Evolutionary conservation across 352 stramenopile genomes (phyloP).

Genomic region (Globisporangium cylindrosporum): DNA sequence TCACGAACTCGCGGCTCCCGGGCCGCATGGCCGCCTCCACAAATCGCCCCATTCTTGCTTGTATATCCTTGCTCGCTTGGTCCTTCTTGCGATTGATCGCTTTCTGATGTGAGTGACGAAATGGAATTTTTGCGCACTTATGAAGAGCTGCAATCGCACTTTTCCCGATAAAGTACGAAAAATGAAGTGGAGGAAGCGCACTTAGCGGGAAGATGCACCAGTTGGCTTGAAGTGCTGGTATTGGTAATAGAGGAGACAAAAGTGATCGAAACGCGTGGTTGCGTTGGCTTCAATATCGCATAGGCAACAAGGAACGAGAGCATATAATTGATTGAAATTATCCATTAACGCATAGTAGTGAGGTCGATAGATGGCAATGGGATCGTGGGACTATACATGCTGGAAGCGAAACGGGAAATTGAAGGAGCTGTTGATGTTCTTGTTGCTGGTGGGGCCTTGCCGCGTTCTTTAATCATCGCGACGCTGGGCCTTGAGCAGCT

Average conservation of each 20-base stretch:
- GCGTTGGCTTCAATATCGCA: too few species aligned
- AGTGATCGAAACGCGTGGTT: not conserved
- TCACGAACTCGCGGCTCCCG: constrained; percentile 75
- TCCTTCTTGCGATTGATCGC: not conserved
- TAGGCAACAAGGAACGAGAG: too few species aligned
- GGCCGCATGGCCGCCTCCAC: constrained; percentile 50
- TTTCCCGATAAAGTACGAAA: constrained; percentile 4
- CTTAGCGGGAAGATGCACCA: not conserved
- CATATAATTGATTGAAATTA: not conserved
- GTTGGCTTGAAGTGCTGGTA: constrained; percentile 2
- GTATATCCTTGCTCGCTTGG: not conserved
- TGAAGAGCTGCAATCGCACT: not conserved
- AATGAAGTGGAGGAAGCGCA: not conserved
- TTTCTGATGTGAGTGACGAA: constrained; percentile 1
- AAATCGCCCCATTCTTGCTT: constrained; percentile 34
- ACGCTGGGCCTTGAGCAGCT: constrained; percentile 60
- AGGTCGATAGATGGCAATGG: not conserved
- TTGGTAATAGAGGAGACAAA: too few species aligned
- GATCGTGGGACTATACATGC: not conserved
- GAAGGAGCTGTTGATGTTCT: not conserved
- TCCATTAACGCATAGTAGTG: constrained; percentile 4
- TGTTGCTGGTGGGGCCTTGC: not conserved
- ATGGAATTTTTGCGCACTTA: not conserved
- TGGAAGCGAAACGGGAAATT: not conserved
- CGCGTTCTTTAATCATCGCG: constrained; percentile 47